Evolutionary conservation across 2,329 filamentous ascomycete species (phyloP), one percentile per base, ranked within the genome.

Genomic region (Gnomoniopsis smithogilvyi): DNA sequence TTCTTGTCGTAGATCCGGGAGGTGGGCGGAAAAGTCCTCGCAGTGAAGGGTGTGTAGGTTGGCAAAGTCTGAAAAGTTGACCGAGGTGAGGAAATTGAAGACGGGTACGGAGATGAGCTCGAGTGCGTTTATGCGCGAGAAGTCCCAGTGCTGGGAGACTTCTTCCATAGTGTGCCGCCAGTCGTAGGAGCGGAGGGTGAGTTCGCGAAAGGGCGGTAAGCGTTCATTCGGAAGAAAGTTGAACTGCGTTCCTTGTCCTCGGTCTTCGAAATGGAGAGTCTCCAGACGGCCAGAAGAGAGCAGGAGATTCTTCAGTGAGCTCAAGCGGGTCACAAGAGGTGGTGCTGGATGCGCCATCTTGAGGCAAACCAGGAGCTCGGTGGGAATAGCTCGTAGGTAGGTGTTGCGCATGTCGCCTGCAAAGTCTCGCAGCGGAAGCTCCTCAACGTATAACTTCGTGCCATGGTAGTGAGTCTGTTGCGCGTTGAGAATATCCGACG

Each of bases 171-270:
- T 67, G 62, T 82, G 80, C 11, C 72, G 68, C 80, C 80, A 81
- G 67, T 81, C 75, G 62, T 82, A 82, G 1, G 76, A 79, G 51
- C 72, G 73, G 41, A 82, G 67, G 1, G 65, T 67, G 3, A 82
- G 67, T 8, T 77, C 72, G 21, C 64, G 65, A 6, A 82, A 65
- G 0, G 78, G 67, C 1, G 79, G 79, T 24, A 82, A 66, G 12
- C 75, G 70, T 56, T 81, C 78, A 19, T 65, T 67, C 0, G 61
- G 61, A 0, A 55, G 43, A 34, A 82, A 80, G 2, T 60, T 61
- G 63, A 82, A 80, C 48, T 69, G 73, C 15, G 74, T 78, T 3
- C 78, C 78, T 56, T 78, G 76, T 1, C 77, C 77, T 12, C 74
- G 66, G 55, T 79, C 78, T 33, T 73, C 67, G 62, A 79, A 79